Evolutionary conservation across 2,329 filamentous ascomycete genomes (phyloP), one percentile per base, ranked within the genome.

Genomic region (Lasiodiplodia gonubiensis): DNA sequence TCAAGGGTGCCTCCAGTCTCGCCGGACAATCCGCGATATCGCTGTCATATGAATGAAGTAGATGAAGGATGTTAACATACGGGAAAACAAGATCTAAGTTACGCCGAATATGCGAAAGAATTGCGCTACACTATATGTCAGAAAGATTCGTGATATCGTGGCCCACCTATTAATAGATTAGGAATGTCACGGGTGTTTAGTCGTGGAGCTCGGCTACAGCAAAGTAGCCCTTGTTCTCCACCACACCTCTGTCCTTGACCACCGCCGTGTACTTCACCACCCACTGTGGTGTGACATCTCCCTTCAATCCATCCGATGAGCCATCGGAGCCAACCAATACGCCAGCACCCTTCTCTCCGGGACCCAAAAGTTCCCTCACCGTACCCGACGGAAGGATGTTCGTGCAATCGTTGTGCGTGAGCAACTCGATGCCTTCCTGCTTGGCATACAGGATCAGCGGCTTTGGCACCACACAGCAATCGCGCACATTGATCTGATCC

Each of bases 191-290:
- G 10, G 37, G 37, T 18, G 14, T 48, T 60, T 27, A 63, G 18
- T 83, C 82, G 55, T 83, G 82, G 71, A 95, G 79, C 75, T 93
- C 90, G 3, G 94, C 94, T 23, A 89, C 88, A 1, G 94, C 94
- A 83, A 97, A 97, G 80, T 97, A 98, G 8, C 95, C 95, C 83
- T 98, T 99, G 77, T 95, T 97, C 84, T 99, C 95, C 71, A 99
- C 94, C 10, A 99, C 95, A 16, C 95, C 95, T 65, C 95, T 86
- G 77, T 98, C 91, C 78, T 92, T 91, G 49, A 98, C 92, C 68
- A 98, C 94, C 1, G 95, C 95, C 46, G 94, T 97, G 78, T 99
- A 99, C 78, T 98, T 97, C 72, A 94, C 90, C 33, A 98, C 95
- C 94, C 95, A 99, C 77, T 94, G 89, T 33, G 95, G 94, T 68